Percentiles rank a stretch among this genome's conserved stretches.
These are phyloP conservation scores for Aureobasidium namibiae DNA, from an alignment of 2,329 filamentous ascomycete species.

Conservation along the genomic window DNA sequence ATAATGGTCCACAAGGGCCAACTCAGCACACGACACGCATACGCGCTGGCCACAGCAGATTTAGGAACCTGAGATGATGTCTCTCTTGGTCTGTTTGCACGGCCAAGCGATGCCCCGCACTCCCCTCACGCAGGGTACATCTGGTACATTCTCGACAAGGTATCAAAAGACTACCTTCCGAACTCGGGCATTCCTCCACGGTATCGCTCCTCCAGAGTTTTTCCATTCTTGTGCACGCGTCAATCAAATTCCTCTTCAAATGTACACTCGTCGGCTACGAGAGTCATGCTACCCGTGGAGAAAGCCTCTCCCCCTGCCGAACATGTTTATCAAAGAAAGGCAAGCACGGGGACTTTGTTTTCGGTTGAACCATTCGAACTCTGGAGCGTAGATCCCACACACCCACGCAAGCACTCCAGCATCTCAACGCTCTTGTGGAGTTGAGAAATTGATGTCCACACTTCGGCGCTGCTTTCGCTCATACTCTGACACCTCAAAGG, in stretches of 20 bases:
- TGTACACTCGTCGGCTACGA: too few relatives aligned
- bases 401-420: background rate
- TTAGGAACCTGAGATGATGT: background rate
- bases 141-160: background rate
- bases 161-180: background rate
- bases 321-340: background rate
- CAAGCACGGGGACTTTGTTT: background rate
- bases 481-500: background rate
- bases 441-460: background rate
- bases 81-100: background rate
- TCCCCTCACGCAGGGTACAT: background rate
- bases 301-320: background rate
- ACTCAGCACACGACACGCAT: background rate
- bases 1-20: background rate
- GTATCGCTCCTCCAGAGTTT: background rate
- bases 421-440: background rate
- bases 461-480: conserved; percentile 2
- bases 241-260: background rate
- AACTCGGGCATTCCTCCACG: background rate
- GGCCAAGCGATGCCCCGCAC: conserved; percentile 5
- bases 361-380: background rate
- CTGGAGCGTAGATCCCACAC: background rate
- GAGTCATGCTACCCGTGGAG: conserved; percentile 3
- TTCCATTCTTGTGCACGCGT: conserved; percentile 6
- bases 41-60: background rate